These are phyloP conservation scores for Russula virescens DNA, from an alignment of 768 basidiomycete genomes.

Conservation along the genomic window DNA sequence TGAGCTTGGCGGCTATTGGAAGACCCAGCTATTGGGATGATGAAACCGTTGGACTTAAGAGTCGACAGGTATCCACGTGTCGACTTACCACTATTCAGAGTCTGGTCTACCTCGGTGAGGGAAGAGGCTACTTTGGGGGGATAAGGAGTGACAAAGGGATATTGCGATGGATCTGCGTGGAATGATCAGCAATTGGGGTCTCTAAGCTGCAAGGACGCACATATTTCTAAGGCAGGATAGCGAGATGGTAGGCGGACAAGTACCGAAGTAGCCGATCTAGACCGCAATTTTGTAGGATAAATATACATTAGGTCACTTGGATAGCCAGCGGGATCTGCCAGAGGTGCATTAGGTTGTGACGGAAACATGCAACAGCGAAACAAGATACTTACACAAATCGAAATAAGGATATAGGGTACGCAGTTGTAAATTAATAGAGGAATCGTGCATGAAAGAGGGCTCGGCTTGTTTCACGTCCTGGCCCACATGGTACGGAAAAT, in stretches of 20 bases:
- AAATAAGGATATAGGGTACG: conserved; percentile 14
- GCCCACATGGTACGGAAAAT: neutral
- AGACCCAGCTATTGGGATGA: neutral
- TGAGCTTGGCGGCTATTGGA: neutral
- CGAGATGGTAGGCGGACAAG: neutral
- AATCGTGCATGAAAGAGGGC: conserved; percentile 26
- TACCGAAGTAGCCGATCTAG: neutral
- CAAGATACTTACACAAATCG: conserved; percentile 9
- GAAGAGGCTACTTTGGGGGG: neutral
- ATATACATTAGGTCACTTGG: conserved; percentile 9
- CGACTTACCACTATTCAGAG: neutral
- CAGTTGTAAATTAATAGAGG: conserved; percentile 7
- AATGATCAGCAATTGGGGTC: neutral
- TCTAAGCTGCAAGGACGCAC: neutral
- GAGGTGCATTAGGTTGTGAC: neutral
- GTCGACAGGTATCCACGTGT: neutral
- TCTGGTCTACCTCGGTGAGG: neutral
- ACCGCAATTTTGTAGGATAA: neutral
- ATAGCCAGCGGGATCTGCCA: conserved; percentile 14
- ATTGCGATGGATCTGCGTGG: conserved; percentile 1
- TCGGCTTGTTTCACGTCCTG: neutral
- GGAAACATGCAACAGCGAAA: neutral
- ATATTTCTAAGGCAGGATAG: conserved; percentile 10
- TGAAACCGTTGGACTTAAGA: neutral
- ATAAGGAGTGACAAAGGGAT: conserved; percentile 4